Conservation (phyloP, 169 alveolate species). For the Plasmodium gaboni region DNA sequence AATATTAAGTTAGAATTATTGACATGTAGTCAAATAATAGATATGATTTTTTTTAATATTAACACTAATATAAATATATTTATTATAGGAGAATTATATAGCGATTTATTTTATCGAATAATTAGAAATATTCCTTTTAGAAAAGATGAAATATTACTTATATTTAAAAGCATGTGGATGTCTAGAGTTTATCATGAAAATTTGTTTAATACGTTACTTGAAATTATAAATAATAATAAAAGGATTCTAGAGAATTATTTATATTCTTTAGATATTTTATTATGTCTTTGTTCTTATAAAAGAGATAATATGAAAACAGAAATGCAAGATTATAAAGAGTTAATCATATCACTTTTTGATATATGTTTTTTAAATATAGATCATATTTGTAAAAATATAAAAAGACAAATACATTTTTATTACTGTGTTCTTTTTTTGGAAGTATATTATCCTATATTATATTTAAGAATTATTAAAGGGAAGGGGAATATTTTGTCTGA, state of each 20-base stretch:
- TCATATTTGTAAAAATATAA: constrained; percentile 66
- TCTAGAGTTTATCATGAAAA: constrained; percentile 67
- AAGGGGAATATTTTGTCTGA: not conserved
- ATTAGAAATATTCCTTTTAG: constrained; percentile 36
- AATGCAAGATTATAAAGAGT: constrained; percentile 14
- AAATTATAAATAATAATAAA: constrained; percentile 45
- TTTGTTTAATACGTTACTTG: constrained; percentile 38
- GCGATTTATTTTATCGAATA: constrained; percentile 52
- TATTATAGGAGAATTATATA: constrained; percentile 57
- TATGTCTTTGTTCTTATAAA: constrained; percentile 73
- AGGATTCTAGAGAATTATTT: constrained; percentile 38
- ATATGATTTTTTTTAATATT: constrained; percentile 50
- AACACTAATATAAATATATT: constrained; percentile 31
- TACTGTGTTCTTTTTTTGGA: constrained; percentile 64
- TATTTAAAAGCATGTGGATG: constrained; percentile 72
- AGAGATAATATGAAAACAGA: not conserved
- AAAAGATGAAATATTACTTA: constrained; percentile 30
- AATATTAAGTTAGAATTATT: constrained; percentile 50
- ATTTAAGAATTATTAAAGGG: constrained; percentile 32
- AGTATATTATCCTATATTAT: constrained; percentile 51
- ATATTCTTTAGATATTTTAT: constrained; percentile 49
- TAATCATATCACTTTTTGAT: constrained; percentile 36
- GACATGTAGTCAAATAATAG: constrained; percentile 56
- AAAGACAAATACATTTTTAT: constrained; percentile 51
- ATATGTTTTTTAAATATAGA: constrained; percentile 54